These are phyloP conservation scores for Phytophthora brassicae DNA, from an alignment of 352 stramenopile genomes.

Conservation along the genomic window DNA sequence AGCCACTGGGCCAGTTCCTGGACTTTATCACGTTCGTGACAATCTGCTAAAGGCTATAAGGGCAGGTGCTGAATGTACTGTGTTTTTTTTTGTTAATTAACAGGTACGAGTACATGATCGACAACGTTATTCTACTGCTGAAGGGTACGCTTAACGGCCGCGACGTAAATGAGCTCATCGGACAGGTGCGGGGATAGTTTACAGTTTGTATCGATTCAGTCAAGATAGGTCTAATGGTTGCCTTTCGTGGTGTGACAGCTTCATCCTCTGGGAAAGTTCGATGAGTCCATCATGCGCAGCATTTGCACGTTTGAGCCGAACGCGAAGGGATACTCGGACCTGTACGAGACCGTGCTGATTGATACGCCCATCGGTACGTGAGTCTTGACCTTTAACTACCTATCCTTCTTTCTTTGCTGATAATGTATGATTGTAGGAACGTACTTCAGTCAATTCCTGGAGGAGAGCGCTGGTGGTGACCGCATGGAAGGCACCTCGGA, in stretches of 20 bases:
- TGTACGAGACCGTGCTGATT: conserved; percentile 99
- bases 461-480: conserved; percentile 90
- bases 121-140: conserved; percentile 99
- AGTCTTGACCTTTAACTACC: not conserved
- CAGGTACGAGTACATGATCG: conserved; percentile 99
- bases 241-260: conserved; percentile 63
- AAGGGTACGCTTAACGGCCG: conserved; percentile 97
- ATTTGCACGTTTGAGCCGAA: conserved; percentile 98
- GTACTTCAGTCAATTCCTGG: conserved; percentile 98
- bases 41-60: not conserved
- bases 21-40: conserved; percentile 97
- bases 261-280: conserved; percentile 98
- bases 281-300: conserved; percentile 98
- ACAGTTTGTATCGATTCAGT: not conserved
- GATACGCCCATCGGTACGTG: conserved; percentile 95
- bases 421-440: conserved; percentile 58
- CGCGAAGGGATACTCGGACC: conserved; percentile 97
- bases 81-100: not conserved
- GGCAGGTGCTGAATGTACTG: not conserved
- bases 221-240: not conserved
- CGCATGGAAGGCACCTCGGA: conserved; percentile 85
- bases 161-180: conserved; percentile 97
- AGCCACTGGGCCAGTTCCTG: conserved; percentile 96
- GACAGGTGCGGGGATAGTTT: conserved; percentile 51
- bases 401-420: conserved; percentile 1